Evolutionary conservation across 805 yeast species (phyloP), one percentile per base, ranked within the genome.

Genomic region (Groenewaldozyma salmanticensis): DNA sequence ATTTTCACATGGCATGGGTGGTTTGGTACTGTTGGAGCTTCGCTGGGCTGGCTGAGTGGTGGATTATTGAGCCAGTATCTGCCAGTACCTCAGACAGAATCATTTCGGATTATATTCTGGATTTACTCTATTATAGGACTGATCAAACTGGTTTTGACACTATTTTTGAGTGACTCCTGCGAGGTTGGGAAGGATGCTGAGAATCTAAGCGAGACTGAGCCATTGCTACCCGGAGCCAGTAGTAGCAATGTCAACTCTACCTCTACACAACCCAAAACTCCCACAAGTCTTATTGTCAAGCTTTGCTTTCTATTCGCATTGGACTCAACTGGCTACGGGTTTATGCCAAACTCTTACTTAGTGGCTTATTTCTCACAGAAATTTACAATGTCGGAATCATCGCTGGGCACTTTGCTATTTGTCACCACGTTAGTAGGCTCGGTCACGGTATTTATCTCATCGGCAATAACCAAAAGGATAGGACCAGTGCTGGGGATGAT

Each of bases 301-400:
- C 45, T 52, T 33, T 43, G 49, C 33, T 29, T 52, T 18, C 44
- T 63, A 15, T 88, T 87, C 55, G 83, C 84, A 77, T 54, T 84
- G 22, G 96, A 87, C 59, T 85, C 95, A 1, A 69, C 87, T 38
- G 96, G 94, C 0, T 77, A 76, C 48, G 95, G 96, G 1, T 81
- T 87, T 59, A 81, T 86, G 86, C 79, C 94, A 2, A 68, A 78
- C 35, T 81, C 95, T 1, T 88, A 96, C 96, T 70, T 81, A 33
- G 85, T 86, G 31, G 87, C 80, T 57, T 87, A 83, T 60, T 79
- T 84, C 65, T 73, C 76, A 42, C 70, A 68, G 27, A 59, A 65
- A 11, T 86, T 79, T 51, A 49, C 58, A 1, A 60, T 75, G 21
- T 58, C 77, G 1, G 76, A 87, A 2, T 60, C 77, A 0, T 58